Percentiles rank a stretch among this genome's conserved stretches.
Conservation (phyloP, 2,329 filamentous ascomycete species). For the Beauveria brongniartii region DNA sequence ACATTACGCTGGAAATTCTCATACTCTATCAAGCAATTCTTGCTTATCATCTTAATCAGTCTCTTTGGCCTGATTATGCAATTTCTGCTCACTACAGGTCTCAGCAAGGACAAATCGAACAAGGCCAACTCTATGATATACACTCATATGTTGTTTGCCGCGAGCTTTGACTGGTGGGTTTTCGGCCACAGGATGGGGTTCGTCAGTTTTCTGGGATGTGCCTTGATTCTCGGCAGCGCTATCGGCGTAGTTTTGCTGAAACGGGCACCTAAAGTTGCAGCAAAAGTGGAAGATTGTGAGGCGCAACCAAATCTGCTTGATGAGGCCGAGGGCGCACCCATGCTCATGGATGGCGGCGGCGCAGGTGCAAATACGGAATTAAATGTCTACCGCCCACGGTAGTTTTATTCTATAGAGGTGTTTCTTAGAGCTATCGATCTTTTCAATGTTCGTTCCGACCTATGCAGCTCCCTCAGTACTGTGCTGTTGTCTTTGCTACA, state of each 20-base stretch:
- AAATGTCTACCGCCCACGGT: conserved; percentile 8
- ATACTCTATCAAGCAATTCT: conserved; percentile 47
- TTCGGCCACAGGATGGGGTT: conserved; percentile 44
- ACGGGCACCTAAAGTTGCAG: conserved; percentile 22
- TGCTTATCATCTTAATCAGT: conserved; percentile 59
- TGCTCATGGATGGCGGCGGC: conserved; percentile 26
- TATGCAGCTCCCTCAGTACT: background rate
- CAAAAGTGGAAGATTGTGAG: conserved; percentile 26
- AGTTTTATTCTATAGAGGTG: background rate
- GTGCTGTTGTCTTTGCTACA: too few relatives aligned
- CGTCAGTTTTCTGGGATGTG: conserved; percentile 42
- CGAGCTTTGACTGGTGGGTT: conserved; percentile 42
- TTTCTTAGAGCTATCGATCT: background rate
- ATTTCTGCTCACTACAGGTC: conserved; percentile 71
- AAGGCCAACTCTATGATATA: conserved; percentile 51
- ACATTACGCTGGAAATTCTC: conserved; percentile 36
- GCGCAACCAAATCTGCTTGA: conserved; percentile 21
- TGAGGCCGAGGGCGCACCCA: conserved; percentile 30
- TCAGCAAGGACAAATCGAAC: conserved; percentile 62
- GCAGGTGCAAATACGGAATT: conserved; percentile 20
- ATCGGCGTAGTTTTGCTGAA: conserved; percentile 42
- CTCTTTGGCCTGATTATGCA: conserved; percentile 76
- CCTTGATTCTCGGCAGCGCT: conserved; percentile 45
- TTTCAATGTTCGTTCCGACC: too few relatives aligned
- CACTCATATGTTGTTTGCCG: conserved; percentile 49